Percentiles rank a stretch among this genome's conserved stretches.
These are phyloP conservation scores for Paraconiothyrium sp. DNA, from an alignment of 2,329 filamentous ascomycete species.

Conservation along the genomic window DNA sequence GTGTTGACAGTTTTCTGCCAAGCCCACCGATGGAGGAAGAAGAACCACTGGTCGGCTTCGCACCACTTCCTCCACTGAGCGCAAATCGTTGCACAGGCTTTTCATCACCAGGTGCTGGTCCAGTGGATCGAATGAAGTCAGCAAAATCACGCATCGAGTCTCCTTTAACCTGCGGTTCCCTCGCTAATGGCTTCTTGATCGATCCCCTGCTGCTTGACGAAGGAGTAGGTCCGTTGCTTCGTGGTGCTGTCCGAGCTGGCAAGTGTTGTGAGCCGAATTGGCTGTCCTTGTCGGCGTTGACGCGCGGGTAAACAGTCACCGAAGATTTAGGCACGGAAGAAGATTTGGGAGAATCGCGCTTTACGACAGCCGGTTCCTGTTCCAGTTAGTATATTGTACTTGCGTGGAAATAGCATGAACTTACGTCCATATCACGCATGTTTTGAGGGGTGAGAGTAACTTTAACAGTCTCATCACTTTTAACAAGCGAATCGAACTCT, in stretches of 20 bases:
- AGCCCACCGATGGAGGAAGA: conserved; percentile 36
- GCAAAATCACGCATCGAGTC: conserved; percentile 85
- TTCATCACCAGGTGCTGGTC: conserved; percentile 58
- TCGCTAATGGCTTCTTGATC: conserved; percentile 58
- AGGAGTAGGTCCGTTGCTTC: conserved; percentile 34
- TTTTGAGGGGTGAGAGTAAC: conserved; percentile 60
- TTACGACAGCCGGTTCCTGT: conserved; percentile 33
- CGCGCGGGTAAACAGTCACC: conserved; percentile 45
- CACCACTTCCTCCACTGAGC: conserved; percentile 28
- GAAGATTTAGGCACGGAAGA: conserved; percentile 29
- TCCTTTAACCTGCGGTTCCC: conserved; percentile 75
- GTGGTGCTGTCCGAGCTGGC: conserved; percentile 34
- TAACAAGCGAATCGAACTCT: conserved; percentile 60
- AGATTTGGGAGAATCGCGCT: conserved; percentile 31
- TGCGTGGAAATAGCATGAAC: conserved; percentile 24
- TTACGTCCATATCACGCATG: conserved; percentile 56
- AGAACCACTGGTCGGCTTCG: conserved; percentile 31
- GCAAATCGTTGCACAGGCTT: conserved; percentile 48
- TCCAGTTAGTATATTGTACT: conserved; percentile 20
- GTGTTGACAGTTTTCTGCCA: conserved; percentile 40
- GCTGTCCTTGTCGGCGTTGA: conserved; percentile 39
- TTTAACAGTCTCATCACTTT: conserved; percentile 59
- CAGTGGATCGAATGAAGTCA: conserved; percentile 88
- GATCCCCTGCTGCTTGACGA: conserved; percentile 38
- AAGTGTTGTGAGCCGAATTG: conserved; percentile 40